phyloP scores from a whole-genome alignment of 176 grass and related monocot genomes.

The Triticum monococcum region DNA sequence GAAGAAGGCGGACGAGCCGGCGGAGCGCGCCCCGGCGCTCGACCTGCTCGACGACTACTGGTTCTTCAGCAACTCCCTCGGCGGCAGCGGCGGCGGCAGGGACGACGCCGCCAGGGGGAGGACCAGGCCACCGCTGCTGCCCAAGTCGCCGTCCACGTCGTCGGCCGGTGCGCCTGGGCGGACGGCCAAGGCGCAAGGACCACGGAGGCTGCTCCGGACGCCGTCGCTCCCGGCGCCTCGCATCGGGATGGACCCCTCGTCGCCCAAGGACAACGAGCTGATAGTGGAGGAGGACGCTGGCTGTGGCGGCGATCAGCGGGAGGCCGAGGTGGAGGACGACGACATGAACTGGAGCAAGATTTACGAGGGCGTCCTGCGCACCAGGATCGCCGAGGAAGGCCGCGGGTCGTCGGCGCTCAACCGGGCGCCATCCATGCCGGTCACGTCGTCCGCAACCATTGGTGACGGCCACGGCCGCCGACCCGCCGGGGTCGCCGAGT shows the following conservation, averaged over 20 bases:
- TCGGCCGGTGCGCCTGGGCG: not conserved
- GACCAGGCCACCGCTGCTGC: conserved; percentile 9
- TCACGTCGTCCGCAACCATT: not conserved
- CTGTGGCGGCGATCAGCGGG: not conserved
- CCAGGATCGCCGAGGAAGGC: not conserved
- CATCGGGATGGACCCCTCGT: not conserved
- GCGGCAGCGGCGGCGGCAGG: not conserved
- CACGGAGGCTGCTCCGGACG: conserved; percentile 24
- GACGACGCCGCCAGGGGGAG: not conserved
- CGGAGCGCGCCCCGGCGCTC: conserved; percentile 21
- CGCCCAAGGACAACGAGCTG: not conserved
- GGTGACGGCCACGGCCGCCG: not conserved
- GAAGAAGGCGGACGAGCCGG: not conserved
- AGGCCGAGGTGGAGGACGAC: conserved; percentile 25
- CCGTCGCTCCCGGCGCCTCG: conserved; percentile 48
- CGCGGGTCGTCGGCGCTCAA: conserved; percentile 7
- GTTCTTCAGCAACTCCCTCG: conserved; percentile 83
- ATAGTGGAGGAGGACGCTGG: not conserved
- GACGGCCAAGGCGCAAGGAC: not conserved
- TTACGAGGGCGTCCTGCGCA: conserved; percentile 53
- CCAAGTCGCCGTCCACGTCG: conserved; percentile 36
- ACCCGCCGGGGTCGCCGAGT: not conserved
- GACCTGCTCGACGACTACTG: conserved; percentile 78
- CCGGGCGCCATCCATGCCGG: conserved; percentile 60
- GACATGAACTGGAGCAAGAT: conserved; percentile 62